phyloP scores from a whole-genome alignment of 2,329 filamentous ascomycete species.

The Coniochaeta hoffmannii region DNA sequence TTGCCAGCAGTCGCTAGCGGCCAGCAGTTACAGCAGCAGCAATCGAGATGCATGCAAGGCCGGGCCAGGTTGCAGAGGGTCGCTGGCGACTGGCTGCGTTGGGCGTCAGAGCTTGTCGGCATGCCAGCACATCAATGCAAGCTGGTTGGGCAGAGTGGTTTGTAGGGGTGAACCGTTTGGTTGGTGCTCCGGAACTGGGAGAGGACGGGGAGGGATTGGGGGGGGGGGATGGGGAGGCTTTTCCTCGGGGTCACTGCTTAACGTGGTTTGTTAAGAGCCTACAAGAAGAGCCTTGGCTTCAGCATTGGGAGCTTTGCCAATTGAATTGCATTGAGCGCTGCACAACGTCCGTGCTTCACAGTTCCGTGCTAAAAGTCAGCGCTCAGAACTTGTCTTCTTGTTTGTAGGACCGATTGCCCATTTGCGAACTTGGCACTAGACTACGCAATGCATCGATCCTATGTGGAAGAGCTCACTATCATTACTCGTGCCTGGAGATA shows the following conservation, averaged over 20 bases:
- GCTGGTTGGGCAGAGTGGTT: neutral
- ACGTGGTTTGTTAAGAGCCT: neutral
- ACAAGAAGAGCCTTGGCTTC: neutral
- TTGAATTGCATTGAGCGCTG: neutral
- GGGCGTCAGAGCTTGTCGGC: conserved; percentile 3
- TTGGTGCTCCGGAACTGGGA: conserved; percentile 9
- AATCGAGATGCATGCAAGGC: conserved; percentile 1
- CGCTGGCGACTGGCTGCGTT: conserved; percentile 3
- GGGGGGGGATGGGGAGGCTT: neutral
- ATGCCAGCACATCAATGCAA: conserved; percentile 4
- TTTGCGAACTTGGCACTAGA: too few species aligned
- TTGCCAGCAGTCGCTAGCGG: neutral
- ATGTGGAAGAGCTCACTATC: neutral
- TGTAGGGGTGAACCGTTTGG: conserved; percentile 7
- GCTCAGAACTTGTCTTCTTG: too few species aligned
- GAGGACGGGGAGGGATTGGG: neutral
- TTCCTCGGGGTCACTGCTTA: neutral
- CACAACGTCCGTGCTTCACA: neutral
- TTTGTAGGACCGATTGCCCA: neutral
- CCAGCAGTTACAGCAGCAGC: conserved; percentile 1
- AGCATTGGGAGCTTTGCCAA: neutral
- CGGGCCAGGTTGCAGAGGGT: conserved; percentile 1
- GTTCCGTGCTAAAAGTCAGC: too few species aligned
- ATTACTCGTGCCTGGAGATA: neutral
- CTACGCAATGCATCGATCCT: neutral